Evolutionary conservation across 331 rosid genomes (phyloP).

Genomic region (Rosa hybrid): DNA sequence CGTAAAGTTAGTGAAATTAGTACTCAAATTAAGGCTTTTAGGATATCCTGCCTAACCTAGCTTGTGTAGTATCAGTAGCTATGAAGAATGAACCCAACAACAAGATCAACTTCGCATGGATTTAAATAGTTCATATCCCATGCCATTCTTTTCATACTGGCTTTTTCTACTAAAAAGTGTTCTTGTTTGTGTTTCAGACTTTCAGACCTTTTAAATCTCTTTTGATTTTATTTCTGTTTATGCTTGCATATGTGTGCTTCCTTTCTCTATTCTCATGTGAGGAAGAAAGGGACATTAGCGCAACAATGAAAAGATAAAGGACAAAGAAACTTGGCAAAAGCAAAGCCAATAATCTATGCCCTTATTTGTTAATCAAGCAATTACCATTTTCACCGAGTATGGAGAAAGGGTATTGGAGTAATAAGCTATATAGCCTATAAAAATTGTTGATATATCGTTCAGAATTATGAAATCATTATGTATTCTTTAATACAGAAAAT

Average conservation of each 20-base stretch:
- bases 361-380: neutral
- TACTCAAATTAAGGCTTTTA: constrained; percentile 1
- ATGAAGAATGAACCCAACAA: neutral
- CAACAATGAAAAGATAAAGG: neutral
- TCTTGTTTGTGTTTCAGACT: neutral
- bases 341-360: neutral
- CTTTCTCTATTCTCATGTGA: neutral
- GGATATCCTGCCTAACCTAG: neutral
- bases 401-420: neutral
- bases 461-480: no score
- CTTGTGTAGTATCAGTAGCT: neutral
- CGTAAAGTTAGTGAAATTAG: neutral
- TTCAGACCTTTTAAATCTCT: neutral
- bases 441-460: no score
- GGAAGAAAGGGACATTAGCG: neutral
- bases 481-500: no score
- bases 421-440: no score
- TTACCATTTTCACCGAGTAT: neutral
- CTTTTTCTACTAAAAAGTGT: neutral
- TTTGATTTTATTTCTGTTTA: neutral
- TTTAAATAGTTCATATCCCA: neutral
- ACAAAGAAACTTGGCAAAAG: neutral
- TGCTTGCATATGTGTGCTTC: neutral
- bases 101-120: neutral
- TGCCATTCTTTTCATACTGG: neutral